Evolutionary conservation across 2,329 filamentous ascomycete genomes (phyloP).

Genomic region (Biscogniauxia sp.): DNA sequence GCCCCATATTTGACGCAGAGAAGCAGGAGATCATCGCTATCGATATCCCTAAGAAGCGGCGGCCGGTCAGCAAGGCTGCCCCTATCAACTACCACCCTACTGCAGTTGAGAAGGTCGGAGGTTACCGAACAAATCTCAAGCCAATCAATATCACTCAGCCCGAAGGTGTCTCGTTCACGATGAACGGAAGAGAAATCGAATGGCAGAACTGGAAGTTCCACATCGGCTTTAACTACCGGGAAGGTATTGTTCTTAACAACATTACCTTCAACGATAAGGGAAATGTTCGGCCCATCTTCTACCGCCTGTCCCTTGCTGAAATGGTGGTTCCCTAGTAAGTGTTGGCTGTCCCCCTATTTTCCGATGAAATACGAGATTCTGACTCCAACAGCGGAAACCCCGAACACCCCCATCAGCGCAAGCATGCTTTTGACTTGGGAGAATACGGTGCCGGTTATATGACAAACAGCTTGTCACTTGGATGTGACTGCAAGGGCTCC

Average conservation of each 20-base stretch:
- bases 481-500: constrained; percentile 83
- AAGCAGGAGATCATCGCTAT: constrained; percentile 78
- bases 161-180: constrained; percentile 81
- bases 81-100: constrained; percentile 79
- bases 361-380: constrained; percentile 6
- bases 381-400: constrained; percentile 58
- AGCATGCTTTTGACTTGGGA: constrained; percentile 78
- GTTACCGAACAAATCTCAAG: constrained; percentile 77
- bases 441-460: constrained; percentile 82
- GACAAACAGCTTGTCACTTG: constrained; percentile 73
- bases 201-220: constrained; percentile 97
- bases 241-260: constrained; percentile 87
- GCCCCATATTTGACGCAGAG: constrained; percentile 83
- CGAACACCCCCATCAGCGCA: constrained; percentile 75
- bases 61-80: constrained; percentile 68
- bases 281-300: constrained; percentile 75
- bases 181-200: constrained; percentile 70
- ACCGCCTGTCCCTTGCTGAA: constrained; percentile 83
- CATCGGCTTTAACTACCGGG: constrained; percentile 91
- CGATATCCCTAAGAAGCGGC: constrained; percentile 74
- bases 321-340: constrained; percentile 84
- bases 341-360: not conserved
- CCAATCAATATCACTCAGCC: constrained; percentile 86
- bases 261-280: constrained; percentile 87
- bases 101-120: constrained; percentile 69